Percentiles rank a stretch among this genome's conserved stretches.
These are phyloP conservation scores for Pinguiococcus pyrenoidosus DNA, from an alignment of 108 stramenopile species.

Conservation along the genomic window DNA sequence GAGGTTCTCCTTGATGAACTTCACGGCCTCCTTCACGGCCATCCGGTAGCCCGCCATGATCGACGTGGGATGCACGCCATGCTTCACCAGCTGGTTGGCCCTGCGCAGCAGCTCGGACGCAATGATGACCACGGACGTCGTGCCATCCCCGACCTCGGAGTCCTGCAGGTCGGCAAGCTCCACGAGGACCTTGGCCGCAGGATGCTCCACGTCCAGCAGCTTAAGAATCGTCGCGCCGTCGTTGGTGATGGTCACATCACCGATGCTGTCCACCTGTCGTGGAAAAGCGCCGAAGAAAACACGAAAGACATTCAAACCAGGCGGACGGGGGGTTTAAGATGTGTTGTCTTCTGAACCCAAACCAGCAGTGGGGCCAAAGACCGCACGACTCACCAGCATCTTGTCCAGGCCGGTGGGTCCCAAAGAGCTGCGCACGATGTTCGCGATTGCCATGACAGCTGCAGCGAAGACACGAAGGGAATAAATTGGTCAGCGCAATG, in stretches of 20 bases:
- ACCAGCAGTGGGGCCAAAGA: too few species aligned
- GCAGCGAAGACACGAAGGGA: too few species aligned
- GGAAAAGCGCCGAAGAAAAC: too few species aligned
- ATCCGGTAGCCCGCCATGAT: constrained; percentile 88
- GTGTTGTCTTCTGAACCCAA: too few species aligned
- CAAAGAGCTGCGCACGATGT: constrained; percentile 95
- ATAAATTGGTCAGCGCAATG: too few species aligned
- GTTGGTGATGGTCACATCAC: constrained; percentile 98
- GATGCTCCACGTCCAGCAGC: constrained; percentile 96
- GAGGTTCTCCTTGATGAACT: constrained; percentile 80
- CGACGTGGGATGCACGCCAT: constrained; percentile 87
- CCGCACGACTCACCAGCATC: constrained; percentile 94
- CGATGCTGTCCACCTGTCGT: constrained; percentile 68
- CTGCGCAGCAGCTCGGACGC: constrained; percentile 88
- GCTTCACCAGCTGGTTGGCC: constrained; percentile 86
- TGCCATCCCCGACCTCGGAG: constrained; percentile 96
- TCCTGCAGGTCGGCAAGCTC: constrained; percentile 97
- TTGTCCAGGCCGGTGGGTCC: constrained; percentile 98
- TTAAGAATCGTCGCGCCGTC: constrained; percentile 97
- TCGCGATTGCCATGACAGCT: constrained; percentile 96
- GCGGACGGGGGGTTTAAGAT: too few species aligned
- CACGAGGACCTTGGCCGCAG: constrained; percentile 95
- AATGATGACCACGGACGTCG: constrained; percentile 91
- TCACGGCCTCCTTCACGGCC: constrained; percentile 88
- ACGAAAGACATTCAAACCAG: too few species aligned